A percentile compares a stretch with the other conserved stretches of the same genome.
Conservation (phyloP, 2,329 filamentous ascomycete genomes). For the Pseudocercospora macadamiae region DNA sequence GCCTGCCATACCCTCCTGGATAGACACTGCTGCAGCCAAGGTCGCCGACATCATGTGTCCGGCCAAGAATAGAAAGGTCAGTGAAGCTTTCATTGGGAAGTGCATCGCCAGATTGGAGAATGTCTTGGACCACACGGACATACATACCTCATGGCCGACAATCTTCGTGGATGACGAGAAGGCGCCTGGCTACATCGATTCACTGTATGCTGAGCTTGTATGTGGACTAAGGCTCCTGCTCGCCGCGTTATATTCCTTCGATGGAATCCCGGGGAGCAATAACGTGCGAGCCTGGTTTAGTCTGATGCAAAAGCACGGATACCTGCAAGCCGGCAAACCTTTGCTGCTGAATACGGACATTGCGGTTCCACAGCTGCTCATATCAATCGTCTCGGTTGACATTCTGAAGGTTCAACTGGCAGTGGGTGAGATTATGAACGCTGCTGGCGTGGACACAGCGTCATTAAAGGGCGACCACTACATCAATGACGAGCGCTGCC, state of each 20-base stretch:
- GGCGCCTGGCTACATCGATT: constrained; percentile 62
- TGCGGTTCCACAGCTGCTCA: constrained; percentile 68
- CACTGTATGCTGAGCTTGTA: constrained; percentile 69
- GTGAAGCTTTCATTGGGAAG: constrained; percentile 22
- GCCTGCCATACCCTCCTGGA: constrained; percentile 21
- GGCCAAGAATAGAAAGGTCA: constrained; percentile 11
- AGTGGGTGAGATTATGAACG: constrained; percentile 54
- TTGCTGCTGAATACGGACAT: constrained; percentile 37
- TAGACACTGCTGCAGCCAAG: constrained; percentile 27
- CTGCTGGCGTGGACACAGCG: constrained; percentile 19
- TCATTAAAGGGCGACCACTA: constrained; percentile 49
- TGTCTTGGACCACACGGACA: constrained; percentile 32
- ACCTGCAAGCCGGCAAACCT: constrained; percentile 63
- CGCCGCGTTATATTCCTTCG: constrained; percentile 49
- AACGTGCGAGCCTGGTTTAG: constrained; percentile 72
- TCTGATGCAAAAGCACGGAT: constrained; percentile 69
- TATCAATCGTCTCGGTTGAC: constrained; percentile 70
- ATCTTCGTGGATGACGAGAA: constrained; percentile 27
- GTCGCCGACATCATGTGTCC: constrained; percentile 24
- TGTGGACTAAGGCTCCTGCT: constrained; percentile 60
- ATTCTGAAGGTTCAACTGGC: constrained; percentile 70
- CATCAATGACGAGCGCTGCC: constrained; percentile 68
- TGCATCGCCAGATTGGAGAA: constrained; percentile 27
- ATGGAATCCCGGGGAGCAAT: constrained; percentile 37
- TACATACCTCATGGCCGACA: constrained; percentile 36